Base-by-base conservation (phyloP, 2,329 filamentous ascomycete genomes). In the Alternaria conjuncta region DNA sequence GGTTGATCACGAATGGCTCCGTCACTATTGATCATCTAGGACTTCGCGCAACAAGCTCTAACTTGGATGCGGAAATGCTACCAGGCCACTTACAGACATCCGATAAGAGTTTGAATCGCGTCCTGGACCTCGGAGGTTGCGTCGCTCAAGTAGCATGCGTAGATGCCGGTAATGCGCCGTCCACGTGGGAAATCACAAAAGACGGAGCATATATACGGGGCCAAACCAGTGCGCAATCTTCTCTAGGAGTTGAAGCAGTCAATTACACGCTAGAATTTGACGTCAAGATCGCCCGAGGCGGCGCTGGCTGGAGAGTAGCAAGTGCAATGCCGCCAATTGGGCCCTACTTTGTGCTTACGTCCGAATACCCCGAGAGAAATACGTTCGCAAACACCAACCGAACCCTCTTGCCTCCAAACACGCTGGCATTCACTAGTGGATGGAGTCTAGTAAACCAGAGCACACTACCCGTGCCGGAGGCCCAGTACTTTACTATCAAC, bases 51-150 rank as follows among this genome's bases (percentile, higher is more conserved):
- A 80, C 75, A 2, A 56, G 58, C 51, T 46, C 43, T 3, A 45
- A 56, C 15, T 13, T 20, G 11, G 47, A 59, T 5, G 41, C n/a
- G 1, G 12, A 59, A 13, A 10, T 53, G 18, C 57, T 46, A 2
- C 36, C 36, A 15, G 49, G 57, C 30, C 26, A 26, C 20, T 23
- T 59, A 28, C 12, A 46, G 18, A 54, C 36, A 12, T 30, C 15
- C 11, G n/a, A 54, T 20, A 72, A 78, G 10, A 43, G 67, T 1
- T 75, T 79, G 25, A 76, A 81, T 55, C 68, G 72, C 13, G 76
- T 83, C 13, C 81, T 80, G 73, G 74, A 73, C 5, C 75, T 84
- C 3, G 81, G 81, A n/a, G 78, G 77, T 5, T 61, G 74, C 9
- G 76, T 75, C 0, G 72, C 74, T 0, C 72, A 76, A 15, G 71